Percentiles rank a stretch among this genome's conserved stretches.
Conservation (phyloP, 169 alveolate genomes). For the Perkinsus chesapeaki region DNA sequence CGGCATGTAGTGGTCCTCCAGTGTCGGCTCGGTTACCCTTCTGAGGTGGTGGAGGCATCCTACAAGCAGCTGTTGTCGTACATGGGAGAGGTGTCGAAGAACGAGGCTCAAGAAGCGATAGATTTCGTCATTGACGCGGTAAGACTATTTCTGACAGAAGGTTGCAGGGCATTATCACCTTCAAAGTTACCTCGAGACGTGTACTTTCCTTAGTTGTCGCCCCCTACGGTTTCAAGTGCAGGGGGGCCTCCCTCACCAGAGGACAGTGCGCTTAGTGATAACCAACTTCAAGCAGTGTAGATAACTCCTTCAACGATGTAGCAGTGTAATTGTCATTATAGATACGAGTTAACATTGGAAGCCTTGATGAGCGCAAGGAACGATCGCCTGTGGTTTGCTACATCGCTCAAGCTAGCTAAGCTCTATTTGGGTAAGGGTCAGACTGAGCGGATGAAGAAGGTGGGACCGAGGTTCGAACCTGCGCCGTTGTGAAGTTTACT, state of each 20-base stretch:
- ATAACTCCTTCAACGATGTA: not conserved
- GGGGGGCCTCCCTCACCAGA: not conserved
- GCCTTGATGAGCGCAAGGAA: constrained; percentile 9
- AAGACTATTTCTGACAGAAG: no score
- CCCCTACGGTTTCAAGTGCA: not conserved
- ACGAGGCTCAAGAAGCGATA: constrained; percentile 12
- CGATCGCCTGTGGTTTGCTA: constrained; percentile 13
- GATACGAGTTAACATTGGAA: constrained; percentile 17
- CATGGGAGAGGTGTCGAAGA: not conserved
- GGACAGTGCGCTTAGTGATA: not conserved
- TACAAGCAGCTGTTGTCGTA: not conserved
- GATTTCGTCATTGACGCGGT: not conserved
- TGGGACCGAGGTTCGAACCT: not conserved
- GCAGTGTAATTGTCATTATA: not conserved
- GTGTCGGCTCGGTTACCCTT: not conserved
- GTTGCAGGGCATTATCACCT: no score
- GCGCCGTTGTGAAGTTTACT: not conserved
- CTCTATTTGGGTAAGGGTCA: constrained; percentile 23
- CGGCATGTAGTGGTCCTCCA: constrained; percentile 4
- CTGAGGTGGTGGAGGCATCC: not conserved
- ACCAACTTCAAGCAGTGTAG: not conserved
- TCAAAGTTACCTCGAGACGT: no score
- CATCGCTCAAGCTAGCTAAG: constrained; percentile 8
- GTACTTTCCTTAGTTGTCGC: not conserved
- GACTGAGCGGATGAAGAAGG: not conserved